Evolutionary conservation across 208 protist genomes (phyloP).

Genomic region (Acanthamoeba healyi): DNA sequence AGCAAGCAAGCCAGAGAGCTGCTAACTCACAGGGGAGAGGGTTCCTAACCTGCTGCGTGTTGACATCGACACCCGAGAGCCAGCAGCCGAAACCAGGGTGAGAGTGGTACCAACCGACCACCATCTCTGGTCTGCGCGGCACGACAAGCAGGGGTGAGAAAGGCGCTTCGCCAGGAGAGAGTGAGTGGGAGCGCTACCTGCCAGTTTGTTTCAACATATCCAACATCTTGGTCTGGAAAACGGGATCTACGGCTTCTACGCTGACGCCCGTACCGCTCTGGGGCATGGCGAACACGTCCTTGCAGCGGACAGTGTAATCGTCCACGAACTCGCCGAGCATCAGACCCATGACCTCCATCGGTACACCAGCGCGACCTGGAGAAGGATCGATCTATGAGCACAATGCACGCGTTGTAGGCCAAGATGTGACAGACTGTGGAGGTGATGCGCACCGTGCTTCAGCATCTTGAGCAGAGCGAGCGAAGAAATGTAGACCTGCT

Average conservation of each 20-base stretch:
- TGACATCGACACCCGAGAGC: constrained; percentile 99
- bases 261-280: constrained; percentile 98
- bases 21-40: not conserved
- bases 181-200: not conserved
- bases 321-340: constrained; percentile 99
- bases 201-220: constrained; percentile 99
- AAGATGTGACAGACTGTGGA: not conserved
- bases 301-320: constrained; percentile 99
- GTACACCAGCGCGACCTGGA: constrained; percentile 97
- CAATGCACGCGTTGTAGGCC: too few species aligned
- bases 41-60: constrained; percentile 97
- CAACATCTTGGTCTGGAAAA: constrained; percentile 99
- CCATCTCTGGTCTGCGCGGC: constrained; percentile 96
- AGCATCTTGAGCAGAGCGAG: constrained; percentile 99
- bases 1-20: constrained; percentile 73
- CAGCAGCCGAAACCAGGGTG: constrained; percentile 99
- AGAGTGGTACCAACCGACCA: constrained; percentile 99
- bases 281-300: constrained; percentile 99
- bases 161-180: not conserved
- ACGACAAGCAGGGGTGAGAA: not conserved
- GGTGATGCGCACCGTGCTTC: constrained; percentile 95
- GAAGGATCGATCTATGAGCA: not conserved
- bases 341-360: constrained; percentile 99
- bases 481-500: constrained; percentile 99
- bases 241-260: constrained; percentile 99